These are phyloP conservation scores for Xylaria intraflava DNA, from an alignment of 495 filamentous ascomycete genomes.

Conservation along the genomic window DNA sequence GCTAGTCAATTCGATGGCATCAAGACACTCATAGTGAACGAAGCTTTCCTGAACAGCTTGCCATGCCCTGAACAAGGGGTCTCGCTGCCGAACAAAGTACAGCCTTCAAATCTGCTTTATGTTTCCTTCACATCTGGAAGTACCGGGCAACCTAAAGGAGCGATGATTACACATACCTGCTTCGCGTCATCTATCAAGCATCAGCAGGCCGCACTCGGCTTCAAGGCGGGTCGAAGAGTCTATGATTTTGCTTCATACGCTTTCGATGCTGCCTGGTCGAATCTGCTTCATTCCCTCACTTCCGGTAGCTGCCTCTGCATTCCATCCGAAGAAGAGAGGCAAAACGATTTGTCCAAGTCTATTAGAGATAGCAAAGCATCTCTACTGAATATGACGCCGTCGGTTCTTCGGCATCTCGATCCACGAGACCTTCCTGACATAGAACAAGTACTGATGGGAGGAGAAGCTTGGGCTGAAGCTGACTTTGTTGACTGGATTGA, in stretches of 20 bases:
- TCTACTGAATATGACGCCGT: constrained; percentile 50
- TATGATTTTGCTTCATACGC: constrained; percentile 55
- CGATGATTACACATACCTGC: constrained; percentile 38
- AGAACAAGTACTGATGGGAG: constrained; percentile 35
- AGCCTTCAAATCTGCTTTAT: constrained; percentile 30
- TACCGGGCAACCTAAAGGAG: constrained; percentile 49
- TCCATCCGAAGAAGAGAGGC: constrained; percentile 23
- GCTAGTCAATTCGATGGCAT: too few relatives aligned
- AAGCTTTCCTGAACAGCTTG: too few relatives aligned
- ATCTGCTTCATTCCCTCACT: constrained; percentile 52
- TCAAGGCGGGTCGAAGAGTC: constrained; percentile 34
- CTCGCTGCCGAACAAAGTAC: not conserved
- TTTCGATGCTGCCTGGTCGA: constrained; percentile 51
- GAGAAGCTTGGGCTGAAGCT: constrained; percentile 24
- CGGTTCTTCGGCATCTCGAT: constrained; percentile 27
- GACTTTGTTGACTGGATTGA: constrained; percentile 15
- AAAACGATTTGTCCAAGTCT: constrained; percentile 19
- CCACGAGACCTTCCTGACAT: constrained; percentile 37
- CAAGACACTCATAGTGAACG: too few relatives aligned
- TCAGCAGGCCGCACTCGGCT: constrained; percentile 24
- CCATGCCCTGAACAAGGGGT: too few relatives aligned
- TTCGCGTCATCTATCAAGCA: constrained; percentile 35
- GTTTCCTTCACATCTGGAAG: constrained; percentile 56
- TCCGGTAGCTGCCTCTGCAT: constrained; percentile 29
- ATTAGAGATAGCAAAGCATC: constrained; percentile 41